Evolutionary conservation across 768 basidiomycete species (phyloP).

Genomic region (Boletus vermiculosoides): DNA sequence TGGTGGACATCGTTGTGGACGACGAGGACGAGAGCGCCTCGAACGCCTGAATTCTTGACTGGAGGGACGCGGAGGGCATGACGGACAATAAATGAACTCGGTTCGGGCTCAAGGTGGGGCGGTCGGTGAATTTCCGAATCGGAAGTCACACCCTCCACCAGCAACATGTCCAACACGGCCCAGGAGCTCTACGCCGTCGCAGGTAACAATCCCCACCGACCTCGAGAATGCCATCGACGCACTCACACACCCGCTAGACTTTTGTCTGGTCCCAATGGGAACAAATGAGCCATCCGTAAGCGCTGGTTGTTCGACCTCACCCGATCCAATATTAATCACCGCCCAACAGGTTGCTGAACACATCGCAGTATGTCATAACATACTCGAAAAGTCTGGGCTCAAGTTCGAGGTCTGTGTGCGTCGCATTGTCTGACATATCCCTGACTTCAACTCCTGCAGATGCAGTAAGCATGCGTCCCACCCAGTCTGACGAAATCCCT

Average conservation of each 20-base stretch:
- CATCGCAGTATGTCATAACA: constrained; percentile 76
- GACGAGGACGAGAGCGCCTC: constrained; percentile 48
- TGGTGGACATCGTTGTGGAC: constrained; percentile 18
- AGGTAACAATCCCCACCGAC: constrained; percentile 40
- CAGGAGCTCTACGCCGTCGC: constrained; percentile 74
- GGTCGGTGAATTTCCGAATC: not conserved
- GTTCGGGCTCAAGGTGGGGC: not conserved
- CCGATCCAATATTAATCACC: not conserved
- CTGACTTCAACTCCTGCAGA: constrained; percentile 20
- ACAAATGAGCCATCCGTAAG: constrained; percentile 69
- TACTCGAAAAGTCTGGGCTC: constrained; percentile 81
- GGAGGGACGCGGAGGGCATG: constrained; percentile 49
- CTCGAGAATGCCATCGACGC: not conserved
- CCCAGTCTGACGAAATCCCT: constrained; percentile 34
- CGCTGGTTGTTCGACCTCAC: constrained; percentile 5
- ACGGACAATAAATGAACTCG: not conserved
- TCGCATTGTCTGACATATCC: not conserved
- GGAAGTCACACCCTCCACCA: not conserved
- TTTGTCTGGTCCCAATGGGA: constrained; percentile 87
- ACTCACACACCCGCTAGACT: constrained; percentile 48
- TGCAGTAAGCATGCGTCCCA: constrained; percentile 35
- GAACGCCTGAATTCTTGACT: constrained; percentile 63
- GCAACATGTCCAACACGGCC: constrained; percentile 15
- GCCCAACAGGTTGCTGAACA: constrained; percentile 63
- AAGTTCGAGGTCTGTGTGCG: constrained; percentile 64